Evolutionary conservation across 129 eudicot species (phyloP).

Genomic region (Erigeron canadensis): DNA sequence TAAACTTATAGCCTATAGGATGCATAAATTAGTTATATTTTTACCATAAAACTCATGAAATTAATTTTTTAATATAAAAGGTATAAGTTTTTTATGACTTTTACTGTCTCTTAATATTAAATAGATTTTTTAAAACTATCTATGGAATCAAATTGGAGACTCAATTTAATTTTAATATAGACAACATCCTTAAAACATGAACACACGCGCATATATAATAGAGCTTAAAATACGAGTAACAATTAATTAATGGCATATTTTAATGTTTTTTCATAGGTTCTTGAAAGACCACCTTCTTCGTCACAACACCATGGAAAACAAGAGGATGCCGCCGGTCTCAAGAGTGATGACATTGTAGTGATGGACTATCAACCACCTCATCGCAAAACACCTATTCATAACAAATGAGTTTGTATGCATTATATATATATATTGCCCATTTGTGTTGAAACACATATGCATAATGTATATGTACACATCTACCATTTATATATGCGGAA

Average conservation of each 20-base stretch:
- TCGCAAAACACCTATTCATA: slow-evolving; percentile 41
- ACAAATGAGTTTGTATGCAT: slow-evolving; percentile 23
- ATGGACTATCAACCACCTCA: slow-evolving; percentile 42
- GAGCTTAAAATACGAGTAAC: not conserved
- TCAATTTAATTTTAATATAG: no score
- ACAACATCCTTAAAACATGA: not conserved
- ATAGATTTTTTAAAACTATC: no score
- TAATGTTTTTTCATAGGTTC: slow-evolving; percentile 30
- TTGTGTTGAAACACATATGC: not conserved
- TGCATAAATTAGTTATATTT: no score
- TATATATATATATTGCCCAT: not conserved
- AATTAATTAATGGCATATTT: not conserved
- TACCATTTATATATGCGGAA: not conserved
- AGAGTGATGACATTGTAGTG: slow-evolving; percentile 18
- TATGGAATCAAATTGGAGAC: no score
- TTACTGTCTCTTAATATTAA: no score
- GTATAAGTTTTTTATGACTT: no score
- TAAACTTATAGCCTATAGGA: no score
- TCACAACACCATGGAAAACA: not conserved
- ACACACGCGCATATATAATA: not conserved
- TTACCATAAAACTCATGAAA: no score
- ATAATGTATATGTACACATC: not conserved
- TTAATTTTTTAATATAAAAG: no score
- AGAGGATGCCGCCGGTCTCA: slow-evolving; percentile 7
- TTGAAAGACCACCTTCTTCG: not conserved